A percentile compares a stretch with the other conserved stretches of the same genome.
Conservation (phyloP, 2,329 filamentous ascomycete genomes). For the Cercospora beticola region DNA sequence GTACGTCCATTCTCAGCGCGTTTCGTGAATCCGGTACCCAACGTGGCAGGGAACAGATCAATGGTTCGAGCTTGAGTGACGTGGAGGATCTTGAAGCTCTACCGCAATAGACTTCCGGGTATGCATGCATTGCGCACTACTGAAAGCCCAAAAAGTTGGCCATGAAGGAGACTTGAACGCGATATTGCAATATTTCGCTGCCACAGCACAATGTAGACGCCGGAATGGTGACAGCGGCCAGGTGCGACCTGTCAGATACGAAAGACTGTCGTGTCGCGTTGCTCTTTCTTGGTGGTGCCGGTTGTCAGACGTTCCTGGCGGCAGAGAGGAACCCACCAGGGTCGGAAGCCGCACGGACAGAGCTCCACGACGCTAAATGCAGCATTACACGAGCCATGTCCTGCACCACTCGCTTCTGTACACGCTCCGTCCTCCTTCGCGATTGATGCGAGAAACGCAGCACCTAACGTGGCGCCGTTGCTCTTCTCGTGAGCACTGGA, state of each 20-base stretch:
- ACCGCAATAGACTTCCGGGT: not conserved
- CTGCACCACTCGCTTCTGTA: not conserved
- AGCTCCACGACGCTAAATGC: not conserved
- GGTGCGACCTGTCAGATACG: not conserved
- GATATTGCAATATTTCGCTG: not conserved
- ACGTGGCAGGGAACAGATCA: not conserved
- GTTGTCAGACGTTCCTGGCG: not conserved
- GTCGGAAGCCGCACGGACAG: not conserved
- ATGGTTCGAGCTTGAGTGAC: not conserved
- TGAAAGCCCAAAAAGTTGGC: not conserved
- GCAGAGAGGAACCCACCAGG: not conserved
- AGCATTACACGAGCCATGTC: not conserved
- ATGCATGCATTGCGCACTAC: not conserved
- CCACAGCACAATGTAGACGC: not conserved
- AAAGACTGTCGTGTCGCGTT: not conserved
- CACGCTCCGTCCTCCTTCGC: not conserved
- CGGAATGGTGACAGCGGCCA: not conserved
- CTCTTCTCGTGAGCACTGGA: not conserved
- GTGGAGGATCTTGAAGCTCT: not conserved
- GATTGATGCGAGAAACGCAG: not conserved
- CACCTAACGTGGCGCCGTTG: not conserved
- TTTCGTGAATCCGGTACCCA: not conserved
- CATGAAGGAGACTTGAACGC: not conserved
- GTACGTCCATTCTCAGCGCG: not conserved
- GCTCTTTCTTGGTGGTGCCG: not conserved